Conservation (phyloP, 768 basidiomycete species). For the Macrocybe gigantea region DNA sequence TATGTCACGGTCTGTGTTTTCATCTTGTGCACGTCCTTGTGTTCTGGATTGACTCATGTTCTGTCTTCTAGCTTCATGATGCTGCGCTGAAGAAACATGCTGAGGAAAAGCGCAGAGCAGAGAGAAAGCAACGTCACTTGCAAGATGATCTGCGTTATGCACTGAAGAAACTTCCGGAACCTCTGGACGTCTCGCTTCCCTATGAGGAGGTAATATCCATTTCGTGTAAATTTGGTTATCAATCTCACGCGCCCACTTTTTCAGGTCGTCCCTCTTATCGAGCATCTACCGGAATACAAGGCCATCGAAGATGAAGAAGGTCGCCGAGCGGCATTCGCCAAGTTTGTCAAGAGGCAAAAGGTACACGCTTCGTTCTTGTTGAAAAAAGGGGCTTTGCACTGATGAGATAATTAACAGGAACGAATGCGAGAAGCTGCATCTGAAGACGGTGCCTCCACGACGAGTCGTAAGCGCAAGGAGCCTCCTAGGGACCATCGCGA, state of each 20-base stretch:
- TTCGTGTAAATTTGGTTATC: neutral
- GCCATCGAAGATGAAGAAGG: conserved; percentile 87
- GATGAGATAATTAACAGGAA: conserved; percentile 40
- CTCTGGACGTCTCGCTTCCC: conserved; percentile 65
- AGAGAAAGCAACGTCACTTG: conserved; percentile 78
- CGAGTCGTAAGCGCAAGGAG: conserved; percentile 78
- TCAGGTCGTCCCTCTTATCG: conserved; percentile 69
- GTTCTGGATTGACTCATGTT: conserved; percentile 1
- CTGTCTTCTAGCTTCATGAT: conserved; percentile 54
- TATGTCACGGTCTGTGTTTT: conserved; percentile 52
- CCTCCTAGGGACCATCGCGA: conserved; percentile 48
- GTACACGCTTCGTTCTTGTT: conserved; percentile 25
- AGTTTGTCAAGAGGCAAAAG: conserved; percentile 89
- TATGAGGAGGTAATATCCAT: conserved; percentile 72
- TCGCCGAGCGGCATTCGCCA: conserved; percentile 74
- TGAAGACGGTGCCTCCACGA: conserved; percentile 80
- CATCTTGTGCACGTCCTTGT: neutral
- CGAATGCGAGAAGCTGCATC: conserved; percentile 71
- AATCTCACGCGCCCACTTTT: conserved; percentile 3
- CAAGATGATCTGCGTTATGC: conserved; percentile 97
- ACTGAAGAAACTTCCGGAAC: conserved; percentile 80
- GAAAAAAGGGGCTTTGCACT: neutral
- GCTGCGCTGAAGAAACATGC: conserved; percentile 69
- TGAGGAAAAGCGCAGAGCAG: conserved; percentile 82
- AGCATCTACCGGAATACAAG: conserved; percentile 81